Percentiles rank a stretch among this genome's conserved stretches.
Conservation (phyloP, 352 stramenopile species). For the Globisporangium cylindrosporum region DNA sequence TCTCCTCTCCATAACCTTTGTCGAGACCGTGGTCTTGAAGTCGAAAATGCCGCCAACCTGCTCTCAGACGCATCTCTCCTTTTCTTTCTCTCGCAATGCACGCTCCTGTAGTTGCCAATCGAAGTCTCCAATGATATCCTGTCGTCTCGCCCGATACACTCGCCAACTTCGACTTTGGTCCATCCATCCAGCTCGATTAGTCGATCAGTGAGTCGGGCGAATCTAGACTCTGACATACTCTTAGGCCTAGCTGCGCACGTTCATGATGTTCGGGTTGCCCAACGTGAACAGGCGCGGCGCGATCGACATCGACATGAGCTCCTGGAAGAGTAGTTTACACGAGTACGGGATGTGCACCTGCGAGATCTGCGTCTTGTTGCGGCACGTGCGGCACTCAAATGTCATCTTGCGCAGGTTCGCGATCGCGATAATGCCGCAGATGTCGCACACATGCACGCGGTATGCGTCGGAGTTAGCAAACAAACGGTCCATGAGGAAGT, state of each 20-base stretch:
- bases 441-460: slow-evolving; percentile 98
- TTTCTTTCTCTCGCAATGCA: neutral
- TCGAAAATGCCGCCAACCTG: neutral
- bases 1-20: neutral
- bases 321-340: slow-evolving; percentile 99
- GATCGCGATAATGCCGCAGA: slow-evolving; percentile 99
- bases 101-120: neutral
- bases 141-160: neutral
- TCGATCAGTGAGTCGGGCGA: neutral
- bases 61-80: neutral
- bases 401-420: slow-evolving; percentile 99
- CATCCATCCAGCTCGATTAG: neutral
- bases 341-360: slow-evolving; percentile 99
- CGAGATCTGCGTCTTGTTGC: slow-evolving; percentile 93
- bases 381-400: slow-evolving; percentile 96
- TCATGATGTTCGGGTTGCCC: slow-evolving; percentile 72
- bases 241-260: slow-evolving; percentile 27
- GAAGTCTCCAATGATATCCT: too few relatives aligned
- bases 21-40: neutral
- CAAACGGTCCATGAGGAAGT: slow-evolving; percentile 99
- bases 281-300: slow-evolving; percentile 96
- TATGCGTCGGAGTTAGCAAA: slow-evolving; percentile 99
- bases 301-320: slow-evolving; percentile 99
- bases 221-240: neutral
- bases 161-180: neutral